Evolutionary conservation across 2,329 filamentous ascomycete genomes (phyloP), one percentile per base, ranked within the genome.

Genomic region (Colletotrichum costaricense): DNA sequence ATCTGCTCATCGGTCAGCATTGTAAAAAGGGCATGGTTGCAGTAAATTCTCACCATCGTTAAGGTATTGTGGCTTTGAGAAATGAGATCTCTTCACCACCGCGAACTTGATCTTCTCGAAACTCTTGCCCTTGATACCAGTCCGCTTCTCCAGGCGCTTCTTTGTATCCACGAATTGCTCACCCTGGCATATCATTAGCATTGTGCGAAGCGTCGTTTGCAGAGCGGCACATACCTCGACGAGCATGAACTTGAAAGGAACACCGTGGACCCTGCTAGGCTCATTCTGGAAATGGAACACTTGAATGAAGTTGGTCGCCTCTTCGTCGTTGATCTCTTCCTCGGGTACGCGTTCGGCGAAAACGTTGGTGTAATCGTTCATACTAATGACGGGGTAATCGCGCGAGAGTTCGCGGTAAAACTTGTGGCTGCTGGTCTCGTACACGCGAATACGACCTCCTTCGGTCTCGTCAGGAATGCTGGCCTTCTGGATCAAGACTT

Each of bases 71-170:
- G 95, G 93, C 79, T 93, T 95, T 52, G 93, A 91, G 83, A 94
- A 97, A 55, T 87, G 86, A 64, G 91, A 88, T 81, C 93, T 88
- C 81, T 92, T 87, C 64, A 98, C 89, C 38, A 97, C 84, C 7
- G 95, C 94, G 86, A 99, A 98, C 83, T 97, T 98, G 83, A 99
- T 97, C 88, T 98, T 98, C 83, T 99, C 96, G 77, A 99, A 95
- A 76, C 95, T 95, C 87, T 99, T 99, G 82, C 97, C 97, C 84
- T 98, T 98, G 84, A 99, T 92, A 30, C 95, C 95, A 0, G 94
- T 98, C 72, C 96, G 90, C 82, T 95, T 96, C 77, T 97, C 95
- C 4, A 99, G 87, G n/a, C 97, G 92, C 84, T 97, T 95, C 86
- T 96, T 98, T 56, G 95, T 98, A 42, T 98, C 94, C 72, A 91